Evolutionary conservation across 495 filamentous ascomycete genomes (phyloP).

Genomic region (Aspergillus funiculosus): DNA sequence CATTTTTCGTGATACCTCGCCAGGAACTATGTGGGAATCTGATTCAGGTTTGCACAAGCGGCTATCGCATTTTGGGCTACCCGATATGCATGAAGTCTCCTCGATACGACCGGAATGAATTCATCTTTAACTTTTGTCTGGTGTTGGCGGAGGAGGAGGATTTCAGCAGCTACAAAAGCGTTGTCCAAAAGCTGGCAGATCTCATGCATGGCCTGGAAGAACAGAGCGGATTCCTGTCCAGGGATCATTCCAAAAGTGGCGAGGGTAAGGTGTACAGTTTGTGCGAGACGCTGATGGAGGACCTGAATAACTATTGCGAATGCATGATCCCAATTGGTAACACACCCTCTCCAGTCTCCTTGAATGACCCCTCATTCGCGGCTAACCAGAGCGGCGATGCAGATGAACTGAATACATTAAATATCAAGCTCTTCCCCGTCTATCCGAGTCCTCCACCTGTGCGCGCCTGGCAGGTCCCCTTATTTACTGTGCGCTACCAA

Average conservation of each 20-base stretch:
- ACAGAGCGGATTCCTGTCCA: slow-evolving; percentile 66
- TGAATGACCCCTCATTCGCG: not conserved
- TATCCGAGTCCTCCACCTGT: slow-evolving; percentile 72
- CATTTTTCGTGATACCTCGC: slow-evolving; percentile 86
- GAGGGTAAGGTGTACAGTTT: slow-evolving; percentile 69
- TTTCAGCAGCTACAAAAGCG: slow-evolving; percentile 65
- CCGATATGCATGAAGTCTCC: slow-evolving; percentile 77
- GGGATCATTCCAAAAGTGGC: slow-evolving; percentile 40
- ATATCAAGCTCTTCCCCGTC: slow-evolving; percentile 89
- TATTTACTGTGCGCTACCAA: slow-evolving; percentile 76
- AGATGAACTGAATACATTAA: slow-evolving; percentile 92
- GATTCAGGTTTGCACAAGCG: slow-evolving; percentile 69
- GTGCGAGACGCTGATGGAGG: slow-evolving; percentile 87
- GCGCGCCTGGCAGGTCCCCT: slow-evolving; percentile 81
- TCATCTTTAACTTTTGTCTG: slow-evolving; percentile 95
- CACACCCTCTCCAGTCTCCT: not conserved
- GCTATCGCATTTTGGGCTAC: slow-evolving; percentile 78
- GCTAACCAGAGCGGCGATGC: slow-evolving; percentile 12
- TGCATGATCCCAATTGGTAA: slow-evolving; percentile 92
- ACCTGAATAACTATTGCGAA: slow-evolving; percentile 94
- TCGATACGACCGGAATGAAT: slow-evolving; percentile 84
- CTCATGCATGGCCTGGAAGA: slow-evolving; percentile 85
- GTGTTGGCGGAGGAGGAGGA: slow-evolving; percentile 70
- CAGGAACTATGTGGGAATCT: slow-evolving; percentile 81
- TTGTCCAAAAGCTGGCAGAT: slow-evolving; percentile 77